These are phyloP conservation scores for Phytophthora hybrid DNA, from an alignment of 352 stramenopile species.

Conservation along the genomic window DNA sequence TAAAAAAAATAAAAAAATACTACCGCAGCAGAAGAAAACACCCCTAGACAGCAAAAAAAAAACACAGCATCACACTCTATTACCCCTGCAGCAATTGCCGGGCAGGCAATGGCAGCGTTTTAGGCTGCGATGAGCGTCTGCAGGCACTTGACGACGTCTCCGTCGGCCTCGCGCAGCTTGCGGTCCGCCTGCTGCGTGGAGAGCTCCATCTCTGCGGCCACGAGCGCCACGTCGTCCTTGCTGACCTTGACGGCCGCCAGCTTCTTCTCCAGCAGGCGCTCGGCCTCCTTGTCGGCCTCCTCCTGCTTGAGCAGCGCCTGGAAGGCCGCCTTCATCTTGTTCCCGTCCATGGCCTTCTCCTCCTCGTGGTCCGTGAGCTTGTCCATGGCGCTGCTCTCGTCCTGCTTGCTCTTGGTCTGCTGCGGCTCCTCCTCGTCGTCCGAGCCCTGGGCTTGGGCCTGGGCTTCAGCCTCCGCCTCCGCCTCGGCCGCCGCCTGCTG, in stretches of 20 bases:
- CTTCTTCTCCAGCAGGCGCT: conserved; percentile 80
- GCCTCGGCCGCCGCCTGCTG: conserved; percentile 26
- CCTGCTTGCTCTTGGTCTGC: conserved; percentile 80
- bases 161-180: conserved; percentile 83
- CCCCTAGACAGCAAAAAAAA: conserved; percentile 12
- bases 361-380: conserved; percentile 88
- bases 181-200: conserved; percentile 77
- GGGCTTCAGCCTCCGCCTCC: neutral
- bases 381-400: conserved; percentile 84
- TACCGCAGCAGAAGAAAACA: neutral
- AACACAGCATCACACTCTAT: conserved; percentile 36
- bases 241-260: conserved; percentile 82
- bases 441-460: conserved; percentile 38
- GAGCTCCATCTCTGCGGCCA: conserved; percentile 85
- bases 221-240: conserved; percentile 84
- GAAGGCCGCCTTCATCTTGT: conserved; percentile 90
- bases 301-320: conserved; percentile 79
- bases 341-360: conserved; percentile 90
- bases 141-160: conserved; percentile 79
- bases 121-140: conserved; percentile 56
- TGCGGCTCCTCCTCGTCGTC: conserved; percentile 73
- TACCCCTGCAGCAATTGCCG: neutral
- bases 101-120: neutral
- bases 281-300: conserved; percentile 84
- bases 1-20: conserved; percentile 7